Conservation (phyloP, 208 protist species). For the Endotrypanum monterogeii region DNA sequence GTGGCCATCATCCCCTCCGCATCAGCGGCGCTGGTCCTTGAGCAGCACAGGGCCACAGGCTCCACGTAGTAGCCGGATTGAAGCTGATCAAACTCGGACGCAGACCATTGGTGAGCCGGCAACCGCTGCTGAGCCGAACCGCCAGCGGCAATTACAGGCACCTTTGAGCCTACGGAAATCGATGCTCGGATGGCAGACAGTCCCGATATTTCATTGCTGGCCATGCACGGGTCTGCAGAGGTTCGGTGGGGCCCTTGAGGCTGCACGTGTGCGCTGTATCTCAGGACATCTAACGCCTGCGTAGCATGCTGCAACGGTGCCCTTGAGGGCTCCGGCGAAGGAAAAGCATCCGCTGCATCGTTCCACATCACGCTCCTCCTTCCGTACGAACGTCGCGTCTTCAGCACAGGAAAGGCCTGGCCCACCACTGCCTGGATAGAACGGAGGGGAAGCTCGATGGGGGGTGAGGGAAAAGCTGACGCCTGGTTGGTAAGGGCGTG, state of each 20-base stretch:
- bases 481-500: not conserved
- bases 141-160: conserved; percentile 12
- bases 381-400: conserved; percentile 32
- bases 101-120: conserved; percentile 48
- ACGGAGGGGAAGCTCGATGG: conserved; percentile 20
- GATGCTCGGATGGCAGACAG: not conserved
- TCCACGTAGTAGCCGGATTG: conserved; percentile 40
- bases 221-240: not conserved
- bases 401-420: conserved; percentile 32
- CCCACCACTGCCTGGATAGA: conserved; percentile 49
- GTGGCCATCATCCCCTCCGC: not conserved
- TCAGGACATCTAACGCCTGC: not conserved
- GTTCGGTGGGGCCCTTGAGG: conserved; percentile 10
- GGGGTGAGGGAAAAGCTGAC: not conserved
- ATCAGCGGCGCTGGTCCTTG: not conserved
- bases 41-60: not conserved
- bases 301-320: not conserved
- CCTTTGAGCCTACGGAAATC: not conserved
- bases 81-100: conserved; percentile 43
- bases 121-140: conserved; percentile 19
- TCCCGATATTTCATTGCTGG: not conserved
- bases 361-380: not conserved
- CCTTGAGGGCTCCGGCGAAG: not conserved
- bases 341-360: not conserved
- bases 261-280: conserved; percentile 56